A percentile compares a stretch with the other conserved stretches of the same genome.
Conservation (phyloP, 1,139 yeast genomes). For the Yamadazyma diospyri region DNA sequence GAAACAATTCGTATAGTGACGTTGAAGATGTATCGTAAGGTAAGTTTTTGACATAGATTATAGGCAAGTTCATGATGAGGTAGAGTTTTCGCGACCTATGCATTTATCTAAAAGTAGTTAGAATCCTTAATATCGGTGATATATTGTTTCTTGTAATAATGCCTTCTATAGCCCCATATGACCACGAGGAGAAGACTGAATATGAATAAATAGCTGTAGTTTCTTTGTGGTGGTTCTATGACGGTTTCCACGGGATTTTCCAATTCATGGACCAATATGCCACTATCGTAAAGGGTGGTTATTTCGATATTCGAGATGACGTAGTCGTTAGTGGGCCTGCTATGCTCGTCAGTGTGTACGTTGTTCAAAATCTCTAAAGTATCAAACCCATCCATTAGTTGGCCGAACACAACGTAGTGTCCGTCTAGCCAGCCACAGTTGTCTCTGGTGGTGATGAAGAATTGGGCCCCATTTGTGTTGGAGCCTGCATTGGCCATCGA, state of each 20-base stretch:
- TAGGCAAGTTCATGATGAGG: constrained; percentile 33
- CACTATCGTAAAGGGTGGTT: constrained; percentile 12
- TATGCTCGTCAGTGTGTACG: constrained; percentile 32
- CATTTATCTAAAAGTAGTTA: constrained; percentile 16
- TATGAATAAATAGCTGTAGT: constrained; percentile 16
- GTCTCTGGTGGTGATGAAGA: constrained; percentile 34
- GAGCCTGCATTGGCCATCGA: constrained; percentile 43
- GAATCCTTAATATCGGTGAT: constrained; percentile 28
- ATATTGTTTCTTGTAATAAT: constrained; percentile 22
- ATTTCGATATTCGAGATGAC: constrained; percentile 28
- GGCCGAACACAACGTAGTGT: constrained; percentile 56
- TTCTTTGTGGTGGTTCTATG: constrained; percentile 13
- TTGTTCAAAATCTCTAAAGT: constrained; percentile 36
- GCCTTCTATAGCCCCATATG: constrained; percentile 14
- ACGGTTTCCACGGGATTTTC: constrained; percentile 10
- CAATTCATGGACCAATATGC: constrained; percentile 8
- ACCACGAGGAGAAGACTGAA: constrained; percentile 17
- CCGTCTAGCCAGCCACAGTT: constrained; percentile 45
- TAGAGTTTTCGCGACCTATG: constrained; percentile 3
- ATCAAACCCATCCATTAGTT: constrained; percentile 40
- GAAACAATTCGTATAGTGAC: constrained; percentile 52
- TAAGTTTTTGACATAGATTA: constrained; percentile 55
- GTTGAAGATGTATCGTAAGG: constrained; percentile 49
- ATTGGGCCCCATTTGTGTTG: constrained; percentile 42
- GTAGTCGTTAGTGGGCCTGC: constrained; percentile 35